These are phyloP conservation scores for Rhodofomes roseus DNA, from an alignment of 1,284 basidiomycete species.

Conservation along the genomic window DNA sequence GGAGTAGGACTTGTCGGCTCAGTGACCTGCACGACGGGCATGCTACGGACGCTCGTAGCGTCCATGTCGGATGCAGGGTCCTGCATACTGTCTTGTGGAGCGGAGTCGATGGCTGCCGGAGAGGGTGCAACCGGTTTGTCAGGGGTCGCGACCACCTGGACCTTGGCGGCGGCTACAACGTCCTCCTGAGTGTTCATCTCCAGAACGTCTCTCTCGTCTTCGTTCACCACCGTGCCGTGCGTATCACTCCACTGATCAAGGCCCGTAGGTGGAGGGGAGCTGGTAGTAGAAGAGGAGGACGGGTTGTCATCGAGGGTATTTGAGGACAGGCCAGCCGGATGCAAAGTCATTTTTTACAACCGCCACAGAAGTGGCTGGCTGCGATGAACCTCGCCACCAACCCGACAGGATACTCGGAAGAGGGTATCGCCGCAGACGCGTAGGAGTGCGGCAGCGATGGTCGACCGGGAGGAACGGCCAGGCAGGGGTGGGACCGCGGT, in stretches of 20 bases:
- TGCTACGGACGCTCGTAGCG: slow-evolving; percentile 52
- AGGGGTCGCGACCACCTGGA: slow-evolving; percentile 30
- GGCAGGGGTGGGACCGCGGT: not conserved
- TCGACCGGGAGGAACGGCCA: not conserved
- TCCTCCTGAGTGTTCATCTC: slow-evolving; percentile 25
- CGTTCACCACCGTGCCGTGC: slow-evolving; percentile 34
- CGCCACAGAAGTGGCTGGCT: not conserved
- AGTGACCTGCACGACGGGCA: slow-evolving; percentile 52
- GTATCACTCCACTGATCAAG: slow-evolving; percentile 38
- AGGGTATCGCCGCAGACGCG: not conserved
- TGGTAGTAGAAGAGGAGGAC: slow-evolving; percentile 15
- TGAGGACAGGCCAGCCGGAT: slow-evolving; percentile 26
- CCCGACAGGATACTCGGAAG: no score
- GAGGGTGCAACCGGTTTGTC: slow-evolving; percentile 33
- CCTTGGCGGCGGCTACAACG: slow-evolving; percentile 28
- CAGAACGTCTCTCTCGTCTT: slow-evolving; percentile 32
- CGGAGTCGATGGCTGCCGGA: slow-evolving; percentile 21
- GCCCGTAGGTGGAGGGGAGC: slow-evolving; percentile 18
- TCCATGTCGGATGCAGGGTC: slow-evolving; percentile 33
- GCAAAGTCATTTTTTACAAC: slow-evolving; percentile 15
- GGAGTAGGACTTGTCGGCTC: slow-evolving; percentile 28
- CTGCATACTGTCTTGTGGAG: slow-evolving; percentile 17
- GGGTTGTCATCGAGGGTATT: slow-evolving; percentile 24
- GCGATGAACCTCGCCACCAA: not conserved
- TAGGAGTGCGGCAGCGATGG: not conserved